Base-by-base conservation (phyloP, 2,329 filamentous ascomycete genomes). In the Sporothrix schenckii region DNA sequence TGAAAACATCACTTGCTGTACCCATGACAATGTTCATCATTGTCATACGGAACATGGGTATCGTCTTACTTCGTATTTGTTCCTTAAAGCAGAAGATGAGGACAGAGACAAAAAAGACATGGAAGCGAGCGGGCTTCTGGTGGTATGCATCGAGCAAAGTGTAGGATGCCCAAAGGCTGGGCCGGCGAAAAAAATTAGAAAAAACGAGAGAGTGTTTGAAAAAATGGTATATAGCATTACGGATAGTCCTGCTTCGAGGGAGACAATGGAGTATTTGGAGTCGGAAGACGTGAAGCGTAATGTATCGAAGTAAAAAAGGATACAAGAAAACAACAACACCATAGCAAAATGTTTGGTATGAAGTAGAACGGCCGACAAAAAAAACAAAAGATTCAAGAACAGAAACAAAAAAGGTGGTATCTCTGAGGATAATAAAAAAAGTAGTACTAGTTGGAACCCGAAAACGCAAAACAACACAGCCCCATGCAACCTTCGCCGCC, bases 271-370 rank as follows among this genome's bases (percentile, higher is more conserved):
- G 24, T 30, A 6, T 53, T 19, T 21, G 41, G 47, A 52, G 44
- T 27, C 3, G 24, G 49, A 63, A 47, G 56, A 70, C 52, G 52
- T 47, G 63, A 53, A 47, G 30, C 24, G 24, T 24, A 52, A 34
- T 5, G 49, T 16, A 39, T 47, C 50, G 39, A 52, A 65, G 19
- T 19, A 49, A 54, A 60, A 68, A 66, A 41, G 41, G 41, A 44
- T 13, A 44, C 41, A 67, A n/a, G 14, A 52, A n/a, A 24, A 52
- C 50, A 54, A 1, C 9, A 61, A 71, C 70, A 58, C 70, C 70
- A 54, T 69, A 47, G 58, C 70, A 71, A 56, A 34, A 70, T 61
- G 63, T 53, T 68, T 52, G 58, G 66, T 71, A 69, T 65, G 66
- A 52, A 70, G 54, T 63, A 47, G 21, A 39, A 56, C 11, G 19